Evolutionary conservation across 23 red algal species (phyloP).

Genomic region (Pyropia haitanensis): DNA sequence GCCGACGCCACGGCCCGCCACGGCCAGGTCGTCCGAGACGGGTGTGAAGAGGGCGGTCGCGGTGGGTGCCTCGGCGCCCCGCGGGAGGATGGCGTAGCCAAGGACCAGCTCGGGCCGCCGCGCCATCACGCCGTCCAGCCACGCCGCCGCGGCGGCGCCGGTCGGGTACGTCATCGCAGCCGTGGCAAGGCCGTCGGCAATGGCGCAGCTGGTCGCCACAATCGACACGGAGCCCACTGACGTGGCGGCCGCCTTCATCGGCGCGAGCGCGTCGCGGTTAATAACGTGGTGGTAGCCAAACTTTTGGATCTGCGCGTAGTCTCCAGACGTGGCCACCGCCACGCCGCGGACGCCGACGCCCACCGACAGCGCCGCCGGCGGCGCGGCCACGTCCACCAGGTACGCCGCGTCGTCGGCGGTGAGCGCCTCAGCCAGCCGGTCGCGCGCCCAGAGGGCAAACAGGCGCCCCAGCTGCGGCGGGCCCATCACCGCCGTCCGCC

Average conservation of each 20-base stretch:
- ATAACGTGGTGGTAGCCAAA: conserved; percentile 60
- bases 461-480: conserved; percentile 29
- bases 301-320: conserved; percentile 41
- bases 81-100: conserved; percentile 27
- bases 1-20: neutral
- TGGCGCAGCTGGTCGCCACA: conserved; percentile 20
- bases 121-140: conserved; percentile 2
- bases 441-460: conserved; percentile 22
- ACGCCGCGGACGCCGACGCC: neutral
- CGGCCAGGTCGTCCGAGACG: neutral
- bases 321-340: conserved; percentile 36
- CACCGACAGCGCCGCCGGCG: conserved; percentile 1
- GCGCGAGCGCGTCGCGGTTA: neutral
- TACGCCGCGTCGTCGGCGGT: neutral
- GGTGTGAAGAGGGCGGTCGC: neutral
- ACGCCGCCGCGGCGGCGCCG: conserved; percentile 11
- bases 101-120: conserved; percentile 4
- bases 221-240: conserved; percentile 40
- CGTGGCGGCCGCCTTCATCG: conserved; percentile 20
- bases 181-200: conserved; percentile 53
- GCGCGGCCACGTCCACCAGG: conserved; percentile 7
- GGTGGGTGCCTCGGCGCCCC: neutral
- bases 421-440: neutral
- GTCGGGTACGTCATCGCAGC: conserved; percentile 40
- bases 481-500: conserved; percentile 34